Evolutionary conservation across 768 basidiomycete species (phyloP).

Genomic region (Scleroderma bovista): DNA sequence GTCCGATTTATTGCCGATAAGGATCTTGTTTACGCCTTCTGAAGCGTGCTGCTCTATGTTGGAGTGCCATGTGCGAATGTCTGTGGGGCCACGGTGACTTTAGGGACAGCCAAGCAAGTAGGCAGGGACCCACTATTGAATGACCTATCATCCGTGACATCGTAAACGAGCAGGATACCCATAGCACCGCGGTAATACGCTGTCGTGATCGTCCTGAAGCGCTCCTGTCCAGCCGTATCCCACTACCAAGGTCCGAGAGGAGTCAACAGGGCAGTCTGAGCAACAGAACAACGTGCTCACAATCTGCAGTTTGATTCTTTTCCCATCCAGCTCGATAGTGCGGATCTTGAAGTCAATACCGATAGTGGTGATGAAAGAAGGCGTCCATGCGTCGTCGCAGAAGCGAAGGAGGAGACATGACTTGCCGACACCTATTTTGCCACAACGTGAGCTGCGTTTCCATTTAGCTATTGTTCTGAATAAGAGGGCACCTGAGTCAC

Average conservation of each 20-base stretch:
- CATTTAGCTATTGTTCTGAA: not conserved
- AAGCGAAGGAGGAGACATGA: conserved; percentile 93
- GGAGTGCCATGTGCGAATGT: conserved; percentile 96
- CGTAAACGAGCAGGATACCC: conserved; percentile 98
- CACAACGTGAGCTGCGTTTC: not conserved
- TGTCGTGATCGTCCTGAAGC: conserved; percentile 96
- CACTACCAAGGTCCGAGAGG: conserved; percentile 48
- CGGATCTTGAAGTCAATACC: conserved; percentile 99
- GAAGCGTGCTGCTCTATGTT: conserved; percentile 99
- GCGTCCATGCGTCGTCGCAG: conserved; percentile 99
- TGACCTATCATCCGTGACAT: conserved; percentile 90
- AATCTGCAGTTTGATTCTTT: conserved; percentile 98
- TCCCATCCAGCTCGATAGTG: conserved; percentile 96
- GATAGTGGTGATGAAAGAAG: conserved; percentile 98
- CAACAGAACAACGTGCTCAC: conserved; percentile 34
- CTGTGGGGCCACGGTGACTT: conserved; percentile 35
- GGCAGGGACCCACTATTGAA: conserved; percentile 77
- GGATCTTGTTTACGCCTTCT: conserved; percentile 98
- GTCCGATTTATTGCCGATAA: conserved; percentile 98
- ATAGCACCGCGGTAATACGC: conserved; percentile 99
- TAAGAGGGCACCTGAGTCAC: conserved; percentile 71
- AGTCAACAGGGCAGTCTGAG: not conserved
- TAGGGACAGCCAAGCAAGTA: conserved; percentile 6
- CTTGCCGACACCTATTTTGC: conserved; percentile 81
- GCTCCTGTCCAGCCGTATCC: conserved; percentile 99